Conservation (phyloP, 805 yeast species). For the Candida anglica region DNA sequence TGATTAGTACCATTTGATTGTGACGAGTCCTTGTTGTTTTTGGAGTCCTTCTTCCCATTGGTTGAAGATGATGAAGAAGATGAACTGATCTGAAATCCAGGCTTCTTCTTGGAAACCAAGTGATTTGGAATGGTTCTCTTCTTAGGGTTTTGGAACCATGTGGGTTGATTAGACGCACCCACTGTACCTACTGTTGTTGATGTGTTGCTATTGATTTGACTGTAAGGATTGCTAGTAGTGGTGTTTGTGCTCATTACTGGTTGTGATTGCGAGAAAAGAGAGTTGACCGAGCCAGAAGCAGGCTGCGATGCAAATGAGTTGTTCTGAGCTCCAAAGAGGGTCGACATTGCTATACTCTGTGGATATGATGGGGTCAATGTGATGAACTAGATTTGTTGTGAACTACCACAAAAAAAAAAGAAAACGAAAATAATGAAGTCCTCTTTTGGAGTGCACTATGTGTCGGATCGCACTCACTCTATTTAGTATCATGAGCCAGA, state of each 20-base stretch:
- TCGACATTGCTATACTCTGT: background rate
- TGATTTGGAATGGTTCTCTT: constrained; percentile 39
- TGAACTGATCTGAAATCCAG: constrained; percentile 33
- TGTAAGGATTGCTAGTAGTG: background rate
- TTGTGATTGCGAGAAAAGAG: constrained; percentile 3
- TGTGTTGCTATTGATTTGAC: constrained; percentile 3
- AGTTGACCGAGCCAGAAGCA: background rate
- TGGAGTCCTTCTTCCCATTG: constrained; percentile 8
- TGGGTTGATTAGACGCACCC: too few relatives aligned
- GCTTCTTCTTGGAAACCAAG: constrained; percentile 35
- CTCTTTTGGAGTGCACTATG: too few relatives aligned
- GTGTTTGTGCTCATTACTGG: constrained; percentile 2
- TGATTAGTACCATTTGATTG: constrained; percentile 11
- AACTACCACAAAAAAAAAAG: background rate
- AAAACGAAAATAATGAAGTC: too few relatives aligned
- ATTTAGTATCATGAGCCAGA: too few relatives aligned
- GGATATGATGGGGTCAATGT: background rate
- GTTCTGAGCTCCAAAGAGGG: constrained; percentile 1
- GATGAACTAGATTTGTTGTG: background rate
- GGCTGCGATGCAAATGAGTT: constrained; percentile 1
- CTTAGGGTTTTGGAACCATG: constrained; percentile 34
- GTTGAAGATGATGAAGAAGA: constrained; percentile 12
- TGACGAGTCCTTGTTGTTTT: background rate
- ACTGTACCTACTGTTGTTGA: too few relatives aligned
- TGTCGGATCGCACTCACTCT: too few relatives aligned